Evolutionary conservation across 169 alveolate species (phyloP), one percentile per base, ranked within the genome.

Genomic region (Eimeria mitis): DNA sequence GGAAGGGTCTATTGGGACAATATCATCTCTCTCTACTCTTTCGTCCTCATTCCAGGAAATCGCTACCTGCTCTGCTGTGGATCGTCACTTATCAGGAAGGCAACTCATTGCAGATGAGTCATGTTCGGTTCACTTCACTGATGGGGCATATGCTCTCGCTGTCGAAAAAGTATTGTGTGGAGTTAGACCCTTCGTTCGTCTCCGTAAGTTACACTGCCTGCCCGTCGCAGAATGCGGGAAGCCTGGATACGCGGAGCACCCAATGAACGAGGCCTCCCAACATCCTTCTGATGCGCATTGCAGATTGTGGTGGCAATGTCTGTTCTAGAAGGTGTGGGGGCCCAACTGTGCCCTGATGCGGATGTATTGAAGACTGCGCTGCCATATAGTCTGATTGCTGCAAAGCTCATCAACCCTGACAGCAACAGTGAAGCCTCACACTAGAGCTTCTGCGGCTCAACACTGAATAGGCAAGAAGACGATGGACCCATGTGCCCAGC

Each of bases 251-350:
- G 54, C 81, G 9, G 21, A 71, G 9, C 6, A 23, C 56, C 4
- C 21, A 73, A 5, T 44, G 19, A 5, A 4, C 56, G 34, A 44
- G 21, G 83, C 28, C 8, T 42, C 52, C 40, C 68, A 6, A 8
- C 49, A 61, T 63, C 47, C n/a, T 28, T 25, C 25, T 65, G 47
- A 5, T 87, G 83, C 34, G 94, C 65, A 52, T 19, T 19, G 94
- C 94, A 87, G 94, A 87, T 87, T 65, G 94, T 87, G n/a, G 94
- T 87, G 68, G 94, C 94, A 31, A 87, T 87, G 94, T 87, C 94
- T 61, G 94, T 87, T 65, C 54, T 87, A 61, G 94, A 87, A 87
- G 94, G 94, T 37, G 94, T 87, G 19, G 94, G 94, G 52, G 94
- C 94, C 49, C 94, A 87, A 63, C 94, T 87, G 54, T 87, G 94